Base-by-base conservation (phyloP, 1,139 yeast species). In the Ogataea hybrid region DNA sequence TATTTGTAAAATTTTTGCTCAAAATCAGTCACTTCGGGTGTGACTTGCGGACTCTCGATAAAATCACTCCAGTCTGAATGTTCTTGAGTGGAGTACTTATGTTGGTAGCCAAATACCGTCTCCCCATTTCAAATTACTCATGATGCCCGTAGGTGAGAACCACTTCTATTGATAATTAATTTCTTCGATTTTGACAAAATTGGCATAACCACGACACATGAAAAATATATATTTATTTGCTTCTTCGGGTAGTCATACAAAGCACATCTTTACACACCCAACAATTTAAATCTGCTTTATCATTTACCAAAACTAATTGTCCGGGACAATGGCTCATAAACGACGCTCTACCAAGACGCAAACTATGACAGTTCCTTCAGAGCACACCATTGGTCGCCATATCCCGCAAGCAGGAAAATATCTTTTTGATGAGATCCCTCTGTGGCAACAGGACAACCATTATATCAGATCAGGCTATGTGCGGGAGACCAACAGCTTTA, bases 361-460 rank as follows among this genome's bases (percentile, higher is more conserved):
- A 10, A 16, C 23, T 11, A 18, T 12, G 2, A 29, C 17, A n/a
- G 15, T 14, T 6, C 1, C 16, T 16, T 11, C 21, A 9, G 32
- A 29, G 17, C 11, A 16, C 21, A 12, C 14, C 32, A 10, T 18
- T 29, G 32, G 21, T 11, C 5, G 16, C 15, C 5, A 11, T 9
- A 4, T 5, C 14, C 11, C 21, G 36, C 7, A 23, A 30, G 10
- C 39, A 36, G 10, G 39, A 5, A 16, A 16, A 4, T 37, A 37
- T n/a, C 14, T 32, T 7, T 28, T 39, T 15, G 15, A 21, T 4
- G 78, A 79, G 37, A 62, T 89, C 6, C 90, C 88, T 7, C 77
- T 71, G 6, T 89, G 97, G 97, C 96, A 86, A 58, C 73, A 76
- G 53, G n/a, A n/a, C n/a, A n/a, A n/a, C n/a, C n/a, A n/a, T n/a